Evolutionary conservation across 2,329 filamentous ascomycete species (phyloP), one percentile per base, ranked within the genome.

Genomic region (Talaromyces sp.): DNA sequence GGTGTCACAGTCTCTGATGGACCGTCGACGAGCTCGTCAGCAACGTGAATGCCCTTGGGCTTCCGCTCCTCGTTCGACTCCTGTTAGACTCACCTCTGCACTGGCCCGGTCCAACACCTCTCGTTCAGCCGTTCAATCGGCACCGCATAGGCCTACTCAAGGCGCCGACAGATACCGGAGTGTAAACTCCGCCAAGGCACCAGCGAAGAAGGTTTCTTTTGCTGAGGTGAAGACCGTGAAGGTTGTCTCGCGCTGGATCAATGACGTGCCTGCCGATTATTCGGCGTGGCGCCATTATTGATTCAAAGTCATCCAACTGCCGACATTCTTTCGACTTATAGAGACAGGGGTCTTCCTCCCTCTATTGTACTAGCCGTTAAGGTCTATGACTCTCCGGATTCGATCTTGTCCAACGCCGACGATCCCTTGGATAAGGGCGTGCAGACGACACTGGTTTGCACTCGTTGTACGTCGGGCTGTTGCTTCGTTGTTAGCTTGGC

Each of bases 1-100:
- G 33, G 47, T 31, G 31, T 43, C 60, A 19, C 60, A 62, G 31
- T 25, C 47, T 31, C 22, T 57, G 35, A 37, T 56, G 15, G 61
- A 57, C 33, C 61, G 52, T 22, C 49, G 50, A 47, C 52, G 37
- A 49, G 62, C 52, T 57, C 62, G 62, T 17, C 52, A 59, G 50
- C 33, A 57, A 27, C 62, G 62, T 31, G 52, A 58, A 39, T 52
- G 62, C 56, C 62, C 62, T 59, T 63, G 62, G 62, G 49, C 27
- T 52, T 52, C 49, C 49, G 49, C 49, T 52, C 17, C 49, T 39
- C 54, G 54, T 57, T 27, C n/a, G 54, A 39, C 37, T 45, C 39
- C n/a, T 41, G 17, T 31, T 19, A 39, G 49, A 56, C 35, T 43
- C 47, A 37, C 25, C 19, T 22, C 41, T 31, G 22, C 50, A 10